These are phyloP conservation scores for Trametes polyzona DNA, from an alignment of 1,284 basidiomycete genomes.

Conservation along the genomic window DNA sequence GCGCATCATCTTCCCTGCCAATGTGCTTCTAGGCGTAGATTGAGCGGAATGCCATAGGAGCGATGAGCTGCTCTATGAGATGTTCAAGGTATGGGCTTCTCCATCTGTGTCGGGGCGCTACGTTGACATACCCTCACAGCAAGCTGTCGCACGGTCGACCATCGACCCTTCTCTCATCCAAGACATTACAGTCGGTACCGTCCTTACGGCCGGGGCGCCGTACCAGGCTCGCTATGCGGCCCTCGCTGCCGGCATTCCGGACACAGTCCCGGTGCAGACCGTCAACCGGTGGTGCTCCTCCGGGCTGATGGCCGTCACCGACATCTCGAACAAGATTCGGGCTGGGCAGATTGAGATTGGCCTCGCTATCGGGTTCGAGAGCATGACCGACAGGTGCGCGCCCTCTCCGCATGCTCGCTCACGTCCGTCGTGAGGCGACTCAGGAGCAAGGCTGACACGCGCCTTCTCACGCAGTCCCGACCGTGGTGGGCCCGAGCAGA, in stretches of 20 bases:
- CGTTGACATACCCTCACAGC: slow-evolving; percentile 42
- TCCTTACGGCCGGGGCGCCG: slow-evolving; percentile 60
- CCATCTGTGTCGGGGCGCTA: background rate
- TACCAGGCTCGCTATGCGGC: slow-evolving; percentile 77
- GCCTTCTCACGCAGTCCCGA: slow-evolving; percentile 55
- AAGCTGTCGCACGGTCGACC: slow-evolving; percentile 60
- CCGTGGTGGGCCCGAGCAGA: slow-evolving; percentile 61
- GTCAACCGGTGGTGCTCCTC: slow-evolving; percentile 84
- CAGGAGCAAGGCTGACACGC: too few species aligned
- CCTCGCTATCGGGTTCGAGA: slow-evolving; percentile 83
- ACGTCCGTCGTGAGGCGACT: background rate
- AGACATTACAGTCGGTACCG: slow-evolving; percentile 81
- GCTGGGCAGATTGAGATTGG: slow-evolving; percentile 86
- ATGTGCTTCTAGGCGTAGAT: background rate
- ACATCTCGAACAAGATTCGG: slow-evolving; percentile 81
- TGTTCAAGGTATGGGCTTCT: slow-evolving; percentile 61
- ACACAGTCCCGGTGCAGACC: slow-evolving; percentile 73
- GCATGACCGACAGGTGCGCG: slow-evolving; percentile 77
- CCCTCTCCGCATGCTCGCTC: background rate
- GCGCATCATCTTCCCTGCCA: slow-evolving; percentile 24
- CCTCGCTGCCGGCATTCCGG: slow-evolving; percentile 82
- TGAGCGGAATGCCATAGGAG: slow-evolving; percentile 44
- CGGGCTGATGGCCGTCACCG: slow-evolving; percentile 74
- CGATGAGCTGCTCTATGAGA: slow-evolving; percentile 78
- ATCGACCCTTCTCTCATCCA: slow-evolving; percentile 74